phyloP scores from a whole-genome alignment of 306 rosid species.

The Rosa rugosa region DNA sequence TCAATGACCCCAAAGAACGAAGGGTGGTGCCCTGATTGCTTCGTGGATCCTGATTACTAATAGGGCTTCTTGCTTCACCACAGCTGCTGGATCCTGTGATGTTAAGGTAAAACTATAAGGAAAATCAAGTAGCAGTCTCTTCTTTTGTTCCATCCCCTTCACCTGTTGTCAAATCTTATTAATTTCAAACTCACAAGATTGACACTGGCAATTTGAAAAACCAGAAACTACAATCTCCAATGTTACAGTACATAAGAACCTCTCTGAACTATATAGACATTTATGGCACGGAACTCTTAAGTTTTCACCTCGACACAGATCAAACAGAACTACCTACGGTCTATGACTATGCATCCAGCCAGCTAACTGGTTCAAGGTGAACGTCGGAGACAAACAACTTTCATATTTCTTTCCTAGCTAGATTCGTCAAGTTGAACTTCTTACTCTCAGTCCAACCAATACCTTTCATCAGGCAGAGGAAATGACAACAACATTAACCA shows the following conservation, averaged over 20 bases:
- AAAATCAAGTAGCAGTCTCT: slow-evolving; percentile 10
- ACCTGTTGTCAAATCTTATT: slow-evolving; percentile 18
- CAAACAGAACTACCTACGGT: background rate
- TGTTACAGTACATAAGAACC: background rate
- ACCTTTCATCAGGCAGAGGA: background rate
- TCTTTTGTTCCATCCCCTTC: slow-evolving; percentile 13
- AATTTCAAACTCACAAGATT: slow-evolving; percentile 12
- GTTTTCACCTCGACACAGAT: background rate
- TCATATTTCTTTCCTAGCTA: background rate
- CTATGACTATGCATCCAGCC: background rate
- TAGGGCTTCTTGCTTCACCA: slow-evolving; percentile 64
- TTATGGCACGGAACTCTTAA: background rate
- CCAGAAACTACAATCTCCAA: background rate
- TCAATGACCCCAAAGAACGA: slow-evolving; percentile 45
- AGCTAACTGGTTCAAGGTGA: background rate
- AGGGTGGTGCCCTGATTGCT: slow-evolving; percentile 37
- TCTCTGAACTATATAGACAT: background rate
- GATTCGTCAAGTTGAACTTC: background rate
- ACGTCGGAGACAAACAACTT: background rate
- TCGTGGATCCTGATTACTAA: slow-evolving; percentile 46
- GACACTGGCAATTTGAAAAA: background rate
- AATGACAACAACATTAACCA: background rate
- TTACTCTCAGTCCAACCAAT: background rate
- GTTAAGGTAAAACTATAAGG: slow-evolving; percentile 20
- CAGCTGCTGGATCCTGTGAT: slow-evolving; percentile 64